Evolutionary conservation across 129 eudicot species (phyloP).

Genomic region (Helichrysum umbraculigerum): DNA sequence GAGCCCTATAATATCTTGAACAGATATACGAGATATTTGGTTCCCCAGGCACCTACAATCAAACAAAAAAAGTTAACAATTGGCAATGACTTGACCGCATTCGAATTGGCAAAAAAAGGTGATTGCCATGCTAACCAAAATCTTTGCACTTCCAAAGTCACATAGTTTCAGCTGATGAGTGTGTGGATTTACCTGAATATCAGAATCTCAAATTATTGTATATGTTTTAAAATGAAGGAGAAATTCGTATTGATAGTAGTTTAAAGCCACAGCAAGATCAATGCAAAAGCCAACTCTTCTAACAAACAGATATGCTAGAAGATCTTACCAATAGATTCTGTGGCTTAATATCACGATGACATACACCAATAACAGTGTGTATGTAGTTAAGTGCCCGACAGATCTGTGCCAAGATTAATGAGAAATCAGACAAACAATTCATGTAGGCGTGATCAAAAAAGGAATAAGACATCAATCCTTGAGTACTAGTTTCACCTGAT

Average conservation of each 20-base stretch:
- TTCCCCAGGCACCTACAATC: constrained; percentile 78
- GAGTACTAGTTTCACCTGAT: constrained; percentile 30
- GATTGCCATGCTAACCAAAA: constrained; percentile 54
- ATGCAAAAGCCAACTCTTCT: not conserved
- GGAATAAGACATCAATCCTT: not conserved
- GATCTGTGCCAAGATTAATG: constrained; percentile 46
- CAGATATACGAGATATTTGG: constrained; percentile 95
- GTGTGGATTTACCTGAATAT: constrained; percentile 82
- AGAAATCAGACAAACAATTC: constrained; percentile 3
- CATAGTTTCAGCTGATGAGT: constrained; percentile 93
- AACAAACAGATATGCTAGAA: constrained; percentile 3
- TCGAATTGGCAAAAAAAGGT: not conserved
- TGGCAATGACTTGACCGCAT: not conserved
- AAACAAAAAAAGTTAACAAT: constrained; percentile 8
- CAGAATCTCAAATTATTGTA: constrained; percentile 25
- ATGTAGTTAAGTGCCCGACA: constrained; percentile 89
- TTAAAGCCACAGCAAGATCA: not conserved
- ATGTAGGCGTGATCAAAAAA: not conserved
- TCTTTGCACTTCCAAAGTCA: constrained; percentile 97
- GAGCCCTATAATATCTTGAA: constrained; percentile 92
- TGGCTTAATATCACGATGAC: constrained; percentile 96
- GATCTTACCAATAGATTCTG: constrained; percentile 80
- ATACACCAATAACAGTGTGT: constrained; percentile 86
- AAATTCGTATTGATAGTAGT: not conserved
- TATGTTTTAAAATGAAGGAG: constrained; percentile 2